These are phyloP conservation scores for Trametes pubescens DNA, from an alignment of 1,284 basidiomycete species.

Conservation along the genomic window DNA sequence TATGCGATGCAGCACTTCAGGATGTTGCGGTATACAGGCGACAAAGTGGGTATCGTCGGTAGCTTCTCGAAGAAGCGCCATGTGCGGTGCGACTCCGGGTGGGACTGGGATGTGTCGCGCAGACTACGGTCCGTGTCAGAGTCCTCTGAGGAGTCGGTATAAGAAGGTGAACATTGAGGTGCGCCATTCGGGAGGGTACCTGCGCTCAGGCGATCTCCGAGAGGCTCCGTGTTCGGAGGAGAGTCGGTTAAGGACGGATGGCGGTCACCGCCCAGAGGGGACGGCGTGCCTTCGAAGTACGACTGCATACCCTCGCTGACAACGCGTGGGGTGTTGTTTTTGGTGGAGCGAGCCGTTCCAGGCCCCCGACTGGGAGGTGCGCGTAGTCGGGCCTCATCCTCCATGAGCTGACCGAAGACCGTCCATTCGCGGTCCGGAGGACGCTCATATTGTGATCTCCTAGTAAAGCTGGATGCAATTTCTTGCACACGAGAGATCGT, in stretches of 20 bases:
- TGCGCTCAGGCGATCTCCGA: neutral
- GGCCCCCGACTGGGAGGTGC: slow-evolving; percentile 6
- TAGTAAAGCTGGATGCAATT: slow-evolving; percentile 24
- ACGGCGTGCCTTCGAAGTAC: slow-evolving; percentile 18
- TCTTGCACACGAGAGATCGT: slow-evolving; percentile 29
- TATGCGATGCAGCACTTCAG: slow-evolving; percentile 94
- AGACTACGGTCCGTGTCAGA: slow-evolving; percentile 3
- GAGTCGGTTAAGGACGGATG: slow-evolving; percentile 4
- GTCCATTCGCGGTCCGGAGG: slow-evolving; percentile 59
- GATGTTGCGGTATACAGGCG: slow-evolving; percentile 58
- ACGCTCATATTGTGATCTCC: slow-evolving; percentile 14
- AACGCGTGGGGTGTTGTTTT: slow-evolving; percentile 26
- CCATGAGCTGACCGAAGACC: slow-evolving; percentile 76
- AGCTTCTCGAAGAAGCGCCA: slow-evolving; percentile 14
- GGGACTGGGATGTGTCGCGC: neutral
- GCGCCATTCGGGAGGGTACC: neutral
- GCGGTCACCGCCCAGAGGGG: slow-evolving; percentile 3
- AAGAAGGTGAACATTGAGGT: neutral
- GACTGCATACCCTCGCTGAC: slow-evolving; percentile 16
- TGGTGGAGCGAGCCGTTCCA: slow-evolving; percentile 10
- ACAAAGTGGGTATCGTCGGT: slow-evolving; percentile 26
- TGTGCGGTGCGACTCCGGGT: neutral
- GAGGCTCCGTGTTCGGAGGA: neutral
- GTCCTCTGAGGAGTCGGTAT: slow-evolving; percentile 1
- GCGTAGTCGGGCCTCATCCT: slow-evolving; percentile 51